Percentiles rank a stretch among this genome's conserved stretches.
Conservation (phyloP, 257 asterid genomes). For the Euphrasia confusa region DNA sequence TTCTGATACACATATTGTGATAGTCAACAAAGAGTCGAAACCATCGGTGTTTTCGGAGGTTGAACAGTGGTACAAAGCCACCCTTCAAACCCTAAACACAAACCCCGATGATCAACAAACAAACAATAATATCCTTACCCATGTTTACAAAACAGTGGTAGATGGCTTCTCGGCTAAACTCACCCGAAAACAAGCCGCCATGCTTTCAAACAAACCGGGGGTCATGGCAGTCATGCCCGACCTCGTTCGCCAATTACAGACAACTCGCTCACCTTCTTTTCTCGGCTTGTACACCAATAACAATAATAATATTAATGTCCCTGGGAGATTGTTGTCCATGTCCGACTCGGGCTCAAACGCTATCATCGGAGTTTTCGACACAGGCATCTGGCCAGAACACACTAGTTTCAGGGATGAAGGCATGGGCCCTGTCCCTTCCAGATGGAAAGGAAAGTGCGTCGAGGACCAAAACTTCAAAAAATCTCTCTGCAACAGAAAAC, state of each 20-base stretch:
- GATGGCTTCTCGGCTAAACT: conserved; percentile 37
- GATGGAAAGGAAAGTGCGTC: conserved; percentile 65
- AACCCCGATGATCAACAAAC: background rate
- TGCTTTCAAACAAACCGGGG: no score
- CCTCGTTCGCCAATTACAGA: no score
- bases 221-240: no score
- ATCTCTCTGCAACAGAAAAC: conserved; percentile 52
- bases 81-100: conserved; percentile 48
- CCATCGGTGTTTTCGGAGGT: conserved; percentile 58
- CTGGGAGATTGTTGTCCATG: conserved; percentile 41
- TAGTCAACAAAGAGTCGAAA: conserved; percentile 55
- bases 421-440: conserved; percentile 53
- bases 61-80: conserved; percentile 62
- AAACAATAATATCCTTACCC: conserved; percentile 12
- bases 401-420: conserved; percentile 67
- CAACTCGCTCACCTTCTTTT: no score
- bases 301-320: background rate
- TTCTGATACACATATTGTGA: conserved; percentile 49
- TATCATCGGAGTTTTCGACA: conserved; percentile 63
- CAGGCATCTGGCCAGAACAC: conserved; percentile 73
- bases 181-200: no score
- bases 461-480: conserved; percentile 46
- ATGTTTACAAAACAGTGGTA: conserved; percentile 62
- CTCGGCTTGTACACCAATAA: background rate
- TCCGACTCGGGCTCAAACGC: conserved; percentile 68